Base-by-base conservation (phyloP, 75 land plant species). In the Azolla pinnata region DNA sequence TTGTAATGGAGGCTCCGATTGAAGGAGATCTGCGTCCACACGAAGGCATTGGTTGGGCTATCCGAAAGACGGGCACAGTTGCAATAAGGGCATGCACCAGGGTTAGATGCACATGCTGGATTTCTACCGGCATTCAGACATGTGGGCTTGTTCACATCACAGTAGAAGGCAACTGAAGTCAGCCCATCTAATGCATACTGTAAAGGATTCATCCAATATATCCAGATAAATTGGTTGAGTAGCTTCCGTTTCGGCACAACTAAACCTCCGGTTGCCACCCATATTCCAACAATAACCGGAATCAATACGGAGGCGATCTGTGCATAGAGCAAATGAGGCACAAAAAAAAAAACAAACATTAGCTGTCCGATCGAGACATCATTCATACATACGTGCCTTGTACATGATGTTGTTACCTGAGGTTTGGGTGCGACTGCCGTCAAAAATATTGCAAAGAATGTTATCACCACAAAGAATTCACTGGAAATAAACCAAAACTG, bases 191-290 rank as follows among this genome's bases (percentile, higher is more conserved):
- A 51, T 51, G 63, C 78, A 62, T 63, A 79, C 44, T 79, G 78
- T 44, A 75, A 54, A n/a, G 81, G 78, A 45, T 74, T 74, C 12
- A 54, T 66, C 81, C 81, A 75, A 32, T 64, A 79, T 54, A 69
- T 31, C 74, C 68, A 66, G 32, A 38, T 69, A 35, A 61, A 76
- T 35, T 33, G 56, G 19, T 54, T 44, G 14, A 31, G 56, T n/a
- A 74, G 69, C 50, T 64, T 46, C 9, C 72, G 54, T 24, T 62
- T 49, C 24, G 66, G 66, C 31, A 77, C 57, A 2, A 64, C 75
- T 21, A 73, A 60, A 21, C 80, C 75, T 16, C 67, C 65, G 14
- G 72, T 58, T 31, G 76, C 44, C 16, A 69, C 67, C 80, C 80
- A 78, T 5, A 73, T 55, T 33, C 71, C 63, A 42, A 69, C 66